Conservation (phyloP, 2,329 filamentous ascomycete species). For the Lachnellula occidentalis region DNA sequence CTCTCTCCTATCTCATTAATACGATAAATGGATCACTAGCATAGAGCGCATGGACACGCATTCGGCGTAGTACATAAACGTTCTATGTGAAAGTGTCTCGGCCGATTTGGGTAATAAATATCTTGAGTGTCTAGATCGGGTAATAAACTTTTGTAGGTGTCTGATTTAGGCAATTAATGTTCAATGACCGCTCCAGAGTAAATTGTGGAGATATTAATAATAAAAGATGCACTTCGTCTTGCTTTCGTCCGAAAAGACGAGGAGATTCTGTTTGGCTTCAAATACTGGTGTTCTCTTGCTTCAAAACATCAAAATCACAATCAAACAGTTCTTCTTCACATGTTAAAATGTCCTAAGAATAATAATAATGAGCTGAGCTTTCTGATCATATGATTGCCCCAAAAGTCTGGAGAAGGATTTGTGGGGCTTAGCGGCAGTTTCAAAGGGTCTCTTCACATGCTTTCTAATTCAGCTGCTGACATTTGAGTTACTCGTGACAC, state of each 20-base stretch:
- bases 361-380: neutral
- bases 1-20: too few species aligned
- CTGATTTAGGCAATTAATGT: neutral
- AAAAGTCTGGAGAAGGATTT: conserved; percentile 3
- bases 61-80: too few species aligned
- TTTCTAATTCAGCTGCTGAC: neutral
- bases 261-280: neutral
- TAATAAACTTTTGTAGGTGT: neutral
- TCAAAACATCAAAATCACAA: neutral
- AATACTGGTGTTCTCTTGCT: neutral
- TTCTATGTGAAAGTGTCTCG: too few species aligned
- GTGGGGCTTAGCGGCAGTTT: neutral
- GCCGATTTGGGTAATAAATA: too few species aligned
- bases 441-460: conserved; percentile 3
- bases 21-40: too few species aligned
- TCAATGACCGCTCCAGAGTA: neutral
- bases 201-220: neutral
- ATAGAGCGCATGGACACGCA: too few species aligned
- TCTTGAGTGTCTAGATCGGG: neutral
- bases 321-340: neutral
- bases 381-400: neutral
- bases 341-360: neutral
- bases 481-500: neutral
- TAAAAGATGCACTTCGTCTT: neutral
- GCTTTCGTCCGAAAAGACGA: neutral